These are phyloP conservation scores for Globisporangium iwayamae DNA, from an alignment of 352 stramenopile genomes.

Conservation along the genomic window DNA sequence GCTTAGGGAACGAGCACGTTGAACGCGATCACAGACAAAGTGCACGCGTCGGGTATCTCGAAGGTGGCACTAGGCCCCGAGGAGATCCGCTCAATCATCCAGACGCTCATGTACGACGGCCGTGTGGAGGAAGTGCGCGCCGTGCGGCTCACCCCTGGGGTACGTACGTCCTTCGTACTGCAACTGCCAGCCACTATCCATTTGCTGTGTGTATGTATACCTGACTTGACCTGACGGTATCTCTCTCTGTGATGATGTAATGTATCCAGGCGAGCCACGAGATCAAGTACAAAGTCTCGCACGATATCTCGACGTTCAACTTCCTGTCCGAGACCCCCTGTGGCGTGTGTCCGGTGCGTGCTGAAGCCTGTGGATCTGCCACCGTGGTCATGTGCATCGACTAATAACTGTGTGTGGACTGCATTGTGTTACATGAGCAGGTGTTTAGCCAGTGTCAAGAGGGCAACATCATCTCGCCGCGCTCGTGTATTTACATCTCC, in stretches of 20 bases:
- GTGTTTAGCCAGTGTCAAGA: slow-evolving; percentile 90
- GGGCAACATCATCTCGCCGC: slow-evolving; percentile 88
- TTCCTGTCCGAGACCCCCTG: slow-evolving; percentile 88
- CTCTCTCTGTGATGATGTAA: neutral
- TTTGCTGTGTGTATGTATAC: slow-evolving; percentile 1
- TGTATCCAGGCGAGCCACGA: slow-evolving; percentile 54
- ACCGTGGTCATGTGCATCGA: slow-evolving; percentile 1
- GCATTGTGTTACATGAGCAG: slow-evolving; percentile 21
- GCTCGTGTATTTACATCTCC: slow-evolving; percentile 88
- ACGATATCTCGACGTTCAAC: slow-evolving; percentile 85
- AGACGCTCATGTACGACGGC: slow-evolving; percentile 91
- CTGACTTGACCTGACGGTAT: neutral
- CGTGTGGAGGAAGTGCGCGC: slow-evolving; percentile 88
- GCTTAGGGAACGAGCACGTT: slow-evolving; percentile 75
- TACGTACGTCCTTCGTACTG: slow-evolving; percentile 45
- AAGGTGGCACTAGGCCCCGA: slow-evolving; percentile 89
- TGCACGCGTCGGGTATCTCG: slow-evolving; percentile 86
- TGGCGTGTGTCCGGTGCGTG: slow-evolving; percentile 82
- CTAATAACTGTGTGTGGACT: neutral
- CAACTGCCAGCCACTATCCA: neutral
- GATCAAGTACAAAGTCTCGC: slow-evolving; percentile 86
- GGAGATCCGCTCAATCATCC: slow-evolving; percentile 90
- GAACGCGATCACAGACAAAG: slow-evolving; percentile 87
- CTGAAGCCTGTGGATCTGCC: neutral
- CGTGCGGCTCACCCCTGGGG: slow-evolving; percentile 68